phyloP scores from a whole-genome alignment of 768 basidiomycete genomes.

The Boletus insuetus region DNA sequence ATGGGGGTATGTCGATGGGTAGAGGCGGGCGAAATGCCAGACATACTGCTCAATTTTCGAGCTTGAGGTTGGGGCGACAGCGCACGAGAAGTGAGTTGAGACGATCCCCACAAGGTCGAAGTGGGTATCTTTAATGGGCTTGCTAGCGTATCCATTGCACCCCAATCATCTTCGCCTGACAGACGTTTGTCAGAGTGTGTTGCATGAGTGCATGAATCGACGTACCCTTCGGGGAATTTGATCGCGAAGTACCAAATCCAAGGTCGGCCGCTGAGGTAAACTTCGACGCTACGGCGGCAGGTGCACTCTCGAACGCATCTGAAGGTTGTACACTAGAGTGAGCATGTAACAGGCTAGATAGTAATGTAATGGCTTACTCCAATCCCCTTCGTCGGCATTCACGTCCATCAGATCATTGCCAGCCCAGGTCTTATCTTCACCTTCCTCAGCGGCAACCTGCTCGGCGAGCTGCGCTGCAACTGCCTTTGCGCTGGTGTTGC shows the following conservation, averaged over 20 bases:
- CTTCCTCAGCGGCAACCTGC: conserved; percentile 43
- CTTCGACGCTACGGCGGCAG: conserved; percentile 29
- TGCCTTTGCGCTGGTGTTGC: conserved; percentile 41
- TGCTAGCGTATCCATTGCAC: conserved; percentile 8
- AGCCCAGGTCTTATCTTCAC: conserved; percentile 62
- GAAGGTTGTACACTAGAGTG: not conserved
- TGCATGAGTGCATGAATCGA: not conserved
- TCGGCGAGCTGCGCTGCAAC: conserved; percentile 58
- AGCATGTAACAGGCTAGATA: not conserved
- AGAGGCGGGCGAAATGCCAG: conserved; percentile 10
- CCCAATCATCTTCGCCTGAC: conserved; percentile 23
- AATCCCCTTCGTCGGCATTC: conserved; percentile 90
- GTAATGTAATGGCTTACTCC: conserved; percentile 61
- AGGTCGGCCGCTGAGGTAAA: conserved; percentile 23
- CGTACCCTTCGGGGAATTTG: conserved; percentile 14
- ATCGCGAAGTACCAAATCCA: conserved; percentile 22
- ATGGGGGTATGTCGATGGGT: conserved; percentile 23
- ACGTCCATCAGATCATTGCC: conserved; percentile 87
- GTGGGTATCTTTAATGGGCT: conserved; percentile 1
- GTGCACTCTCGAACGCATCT: conserved; percentile 76
- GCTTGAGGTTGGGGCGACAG: conserved; percentile 22
- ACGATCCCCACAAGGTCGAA: conserved; percentile 16
- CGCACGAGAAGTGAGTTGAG: conserved; percentile 15
- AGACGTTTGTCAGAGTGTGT: not conserved
- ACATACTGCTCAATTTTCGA: conserved; percentile 1